Evolutionary conservation across 371 early-diverging fungal genomes (phyloP), one percentile per base, ranked within the genome.

Genomic region (Entomophthora muscae): DNA sequence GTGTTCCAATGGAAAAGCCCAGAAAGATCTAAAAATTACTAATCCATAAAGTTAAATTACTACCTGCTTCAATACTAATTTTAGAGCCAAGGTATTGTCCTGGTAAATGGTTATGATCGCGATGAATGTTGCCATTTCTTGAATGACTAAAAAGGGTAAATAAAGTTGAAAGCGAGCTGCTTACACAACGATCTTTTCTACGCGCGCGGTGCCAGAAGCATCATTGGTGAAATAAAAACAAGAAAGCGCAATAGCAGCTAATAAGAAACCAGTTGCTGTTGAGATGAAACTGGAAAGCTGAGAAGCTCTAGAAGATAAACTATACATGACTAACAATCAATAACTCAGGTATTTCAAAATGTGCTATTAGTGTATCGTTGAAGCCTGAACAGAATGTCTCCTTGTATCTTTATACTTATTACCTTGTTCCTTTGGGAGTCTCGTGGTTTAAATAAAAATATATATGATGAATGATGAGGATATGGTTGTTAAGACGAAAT

Each of bases 1-100:
- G 95, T 93, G 71, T 97, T 95, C 95, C 95, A 97, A 70, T 91
- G 83, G 70, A 95, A 95, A 57, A 91, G 69, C 3, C 84, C 78
- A 12, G 84, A 76, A 22, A 95, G 81, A 75, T 97, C 90, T 90
- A 63, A 33, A 32, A 22, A 52, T 42, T 52, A 52, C 28, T 30
- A 57, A 64, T 31, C 23, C 32, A 5, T 21, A 3, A 28, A 23
- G 3, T 28, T 3, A 28, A 32, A 3, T 31, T 42, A 12, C 1
- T 65, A 65, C 65, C 65, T 32, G 65, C 65, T 31, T 65, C 61
- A 23, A 65, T 24, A 54, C 54, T 57, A 21, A 65, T 42, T 17
- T 59, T 60, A 27, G 52, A 3, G 3, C 58, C 51, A 7, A 65
- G 60, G 28, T 30, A 60, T 5, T 65, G 55, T 1, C 31, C 24